Evolutionary conservation across 2,329 filamentous ascomycete genomes (phyloP), one percentile per base, ranked within the genome.

Genomic region (Epichloe typhina): DNA sequence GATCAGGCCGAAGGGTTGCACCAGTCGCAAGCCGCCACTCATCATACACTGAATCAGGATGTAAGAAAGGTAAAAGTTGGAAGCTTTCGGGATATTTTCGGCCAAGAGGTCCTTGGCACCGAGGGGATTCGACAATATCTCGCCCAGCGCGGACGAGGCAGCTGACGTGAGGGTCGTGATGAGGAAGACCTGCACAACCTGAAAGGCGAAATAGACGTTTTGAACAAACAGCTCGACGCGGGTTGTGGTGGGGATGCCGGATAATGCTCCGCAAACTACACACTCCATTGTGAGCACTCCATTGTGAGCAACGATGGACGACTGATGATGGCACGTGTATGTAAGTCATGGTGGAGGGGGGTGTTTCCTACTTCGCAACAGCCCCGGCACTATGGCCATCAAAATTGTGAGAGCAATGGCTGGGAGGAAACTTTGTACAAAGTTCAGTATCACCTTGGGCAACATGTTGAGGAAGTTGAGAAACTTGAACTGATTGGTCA

Each of bases 61-160:
- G 69, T 97, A 98, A 0, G 68, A 88, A 19, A 97, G 83, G 67
- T 96, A 98, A 63, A 97, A 94, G 69, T 95, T 97, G 54, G 89
- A 90, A 0, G 88, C 83, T 51, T 79, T 83, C 17, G 93, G 93
- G 5, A 98, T 73, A 52, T 86, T 84, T 15, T 73, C 61, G 0
- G 89, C 84, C 4, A 95, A 74, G 39, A 94, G 68, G 0, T 64
- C 68, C 0, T 88, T 80, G 6, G 81, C 77, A 0, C 69, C 68
- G 2, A 70, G 64, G 0, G 89, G 88, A 4, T 88, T 59, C 0
- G 80, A 39, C 13, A 82, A 71, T 46, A 94, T 82, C 19, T 80
- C 59, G 23, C 76, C 69, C 2, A 82, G 74, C 0, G 87, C 80
- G 6, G 83, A 77, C 3, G 88, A 80, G 9, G 90, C 90, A 1